Base-by-base conservation (phyloP, 345 rosid genomes). In the Eutrema yunnanense region DNA sequence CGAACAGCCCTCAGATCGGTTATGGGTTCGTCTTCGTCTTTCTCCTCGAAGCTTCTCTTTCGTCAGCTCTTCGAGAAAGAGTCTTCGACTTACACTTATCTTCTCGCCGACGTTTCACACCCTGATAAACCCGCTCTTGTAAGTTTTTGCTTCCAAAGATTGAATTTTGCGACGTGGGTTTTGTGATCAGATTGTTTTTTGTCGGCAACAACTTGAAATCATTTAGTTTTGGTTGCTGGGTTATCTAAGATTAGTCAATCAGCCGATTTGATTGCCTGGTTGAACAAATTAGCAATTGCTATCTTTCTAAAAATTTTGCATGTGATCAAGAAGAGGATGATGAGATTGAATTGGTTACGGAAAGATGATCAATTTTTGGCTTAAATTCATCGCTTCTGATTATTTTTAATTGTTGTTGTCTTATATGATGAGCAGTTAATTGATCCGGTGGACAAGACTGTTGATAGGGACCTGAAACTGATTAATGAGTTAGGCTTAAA, bases 31-130 rank as follows among this genome's bases (percentile, higher is more conserved):
- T 76, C 67, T 48, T 71, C 87, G 0, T 65, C 80, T 10, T 51
- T 62, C 8, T 73, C 88, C 10, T 57, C 82, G 2, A 84, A 81
- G 84, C 84, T 95, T 30, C 68, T 95, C 76, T 90, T 92, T 64
- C 96, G 97, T 46, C 99, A 95, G 77, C 80, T 90, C 62, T 95
- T 92, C 46, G 97, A 95, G 90, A 85, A 87, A 81, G 97, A 92
- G 2, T 91, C 99, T 3, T 92, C 83, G 1, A 95, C 99, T 13
- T 95, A 54, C 69, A 92, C 99, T 41, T 95, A 92, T 58, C 90
- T 94, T 27, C 96, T 94, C n/a, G 98, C 97, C 10, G 97, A 94
- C 61, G 69, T 81, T 16, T 73, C 92, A 11, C 93, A 92, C 73
- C 90, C 92, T 0, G 92, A 88, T 44, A 95, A 86, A 65, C 99